Conservation (phyloP, 371 early-diverging fungal genomes). For the Dinochytrium kinnereticum region DNA sequence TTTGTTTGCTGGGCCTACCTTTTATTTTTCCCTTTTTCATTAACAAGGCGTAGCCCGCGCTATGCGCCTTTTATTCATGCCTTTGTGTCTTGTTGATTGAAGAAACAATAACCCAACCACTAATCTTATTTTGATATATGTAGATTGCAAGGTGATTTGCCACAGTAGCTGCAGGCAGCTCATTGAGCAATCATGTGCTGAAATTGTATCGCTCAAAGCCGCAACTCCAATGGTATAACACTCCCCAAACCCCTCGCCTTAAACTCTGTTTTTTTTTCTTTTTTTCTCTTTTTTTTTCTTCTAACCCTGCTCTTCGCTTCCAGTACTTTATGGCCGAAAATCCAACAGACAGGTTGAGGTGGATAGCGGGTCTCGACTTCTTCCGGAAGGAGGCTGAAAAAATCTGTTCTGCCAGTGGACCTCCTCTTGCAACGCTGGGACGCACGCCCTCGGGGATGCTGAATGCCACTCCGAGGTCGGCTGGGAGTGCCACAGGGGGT, state of each 20-base stretch:
- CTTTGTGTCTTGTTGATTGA: conserved; percentile 8
- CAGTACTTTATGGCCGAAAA: conserved; percentile 58
- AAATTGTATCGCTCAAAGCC: conserved; percentile 37
- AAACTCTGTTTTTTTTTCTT: too few relatives aligned
- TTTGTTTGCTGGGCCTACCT: background rate
- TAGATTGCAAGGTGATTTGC: conserved; percentile 53
- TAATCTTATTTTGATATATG: background rate
- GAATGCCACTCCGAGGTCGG: background rate
- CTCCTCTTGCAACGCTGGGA: background rate
- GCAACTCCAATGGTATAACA: conserved; percentile 48
- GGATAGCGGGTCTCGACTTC: conserved; percentile 50
- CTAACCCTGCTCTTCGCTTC: too few relatives aligned
- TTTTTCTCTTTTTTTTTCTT: too few relatives aligned
- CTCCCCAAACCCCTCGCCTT: too few relatives aligned
- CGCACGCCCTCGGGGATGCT: background rate
- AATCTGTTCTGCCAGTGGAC: background rate
- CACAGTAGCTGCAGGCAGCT: conserved; percentile 47
- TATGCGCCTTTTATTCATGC: too few relatives aligned
- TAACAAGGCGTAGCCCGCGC: too few relatives aligned
- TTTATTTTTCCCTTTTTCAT: background rate
- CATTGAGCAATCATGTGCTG: conserved; percentile 46
- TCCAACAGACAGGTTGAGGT: conserved; percentile 40
- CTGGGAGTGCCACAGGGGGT: background rate
- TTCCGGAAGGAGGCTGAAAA: conserved; percentile 44
- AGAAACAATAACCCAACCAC: too few relatives aligned